A percentile compares a stretch with the other conserved stretches of the same genome.
These are phyloP conservation scores for Hortiboletus flavorubellus DNA, from an alignment of 768 basidiomycete species.

Conservation along the genomic window DNA sequence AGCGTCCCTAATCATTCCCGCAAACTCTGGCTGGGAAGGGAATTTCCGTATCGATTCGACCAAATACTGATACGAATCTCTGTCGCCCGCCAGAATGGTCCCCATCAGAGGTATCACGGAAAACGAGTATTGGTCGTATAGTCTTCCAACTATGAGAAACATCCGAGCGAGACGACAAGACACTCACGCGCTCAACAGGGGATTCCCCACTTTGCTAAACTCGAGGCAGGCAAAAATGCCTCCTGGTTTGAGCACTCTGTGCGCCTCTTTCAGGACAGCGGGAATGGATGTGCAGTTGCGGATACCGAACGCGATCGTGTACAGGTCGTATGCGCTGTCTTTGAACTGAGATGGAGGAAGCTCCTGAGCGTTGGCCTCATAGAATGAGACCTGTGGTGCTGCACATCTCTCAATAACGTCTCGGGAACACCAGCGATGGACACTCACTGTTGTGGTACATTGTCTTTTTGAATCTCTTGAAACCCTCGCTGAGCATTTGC, in stretches of 20 bases:
- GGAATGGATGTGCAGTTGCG: constrained; percentile 94
- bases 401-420: constrained; percentile 4
- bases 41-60: constrained; percentile 97
- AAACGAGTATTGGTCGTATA: constrained; percentile 96
- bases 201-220: constrained; percentile 90
- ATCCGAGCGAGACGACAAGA: neutral
- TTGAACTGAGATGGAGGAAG: constrained; percentile 65
- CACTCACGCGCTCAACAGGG: constrained; percentile 79
- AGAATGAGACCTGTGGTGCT: constrained; percentile 93
- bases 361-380: constrained; percentile 88
- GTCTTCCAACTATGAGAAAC: constrained; percentile 40
- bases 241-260: constrained; percentile 94
- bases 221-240: constrained; percentile 95
- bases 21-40: constrained; percentile 84
- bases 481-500: constrained; percentile 93
- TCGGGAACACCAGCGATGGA: neutral
- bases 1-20: constrained; percentile 82
- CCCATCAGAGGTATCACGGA: constrained; percentile 91
- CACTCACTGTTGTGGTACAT: constrained; percentile 95
- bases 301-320: constrained; percentile 98
- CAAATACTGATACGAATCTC: constrained; percentile 94
- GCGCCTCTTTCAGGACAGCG: constrained; percentile 81
- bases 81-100: constrained; percentile 94
- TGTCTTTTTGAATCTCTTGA: constrained; percentile 88
- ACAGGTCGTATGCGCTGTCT: constrained; percentile 86